Evolutionary conservation across 805 yeast genomes (phyloP).

Genomic region (Wickerhamomyces sydowiorum): DNA sequence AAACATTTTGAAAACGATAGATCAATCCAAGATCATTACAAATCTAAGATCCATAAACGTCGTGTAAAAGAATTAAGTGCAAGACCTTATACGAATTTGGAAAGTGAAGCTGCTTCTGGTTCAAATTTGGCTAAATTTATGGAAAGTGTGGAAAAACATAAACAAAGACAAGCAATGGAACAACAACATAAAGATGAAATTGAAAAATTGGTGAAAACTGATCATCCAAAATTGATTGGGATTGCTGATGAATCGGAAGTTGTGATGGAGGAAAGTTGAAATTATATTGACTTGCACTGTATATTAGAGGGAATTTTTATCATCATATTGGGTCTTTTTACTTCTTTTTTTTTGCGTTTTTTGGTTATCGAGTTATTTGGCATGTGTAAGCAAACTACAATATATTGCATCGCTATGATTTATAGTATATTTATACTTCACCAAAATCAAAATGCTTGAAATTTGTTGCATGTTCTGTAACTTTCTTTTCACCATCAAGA

Average conservation of each 20-base stretch:
- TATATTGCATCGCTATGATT: neutral
- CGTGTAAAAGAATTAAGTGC: conserved; percentile 69
- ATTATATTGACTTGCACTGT: neutral
- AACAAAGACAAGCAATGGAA: conserved; percentile 43
- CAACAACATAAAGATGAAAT: conserved; percentile 37
- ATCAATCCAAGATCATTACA: conserved; percentile 67
- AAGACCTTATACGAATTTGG: conserved; percentile 82
- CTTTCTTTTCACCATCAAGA: conserved; percentile 59
- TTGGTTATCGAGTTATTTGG: no score
- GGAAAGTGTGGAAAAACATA: conserved; percentile 56
- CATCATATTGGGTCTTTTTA: no score
- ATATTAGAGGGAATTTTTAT: neutral
- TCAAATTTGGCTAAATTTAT: conserved; percentile 62
- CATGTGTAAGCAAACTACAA: conserved; percentile 4
- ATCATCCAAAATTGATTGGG: conserved; percentile 25
- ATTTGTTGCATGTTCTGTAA: conserved; percentile 54
- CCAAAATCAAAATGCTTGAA: conserved; percentile 63
- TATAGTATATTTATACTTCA: conserved; percentile 32
- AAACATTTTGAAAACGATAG: conserved; percentile 78
- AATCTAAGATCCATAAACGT: conserved; percentile 80
- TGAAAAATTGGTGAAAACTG: conserved; percentile 21
- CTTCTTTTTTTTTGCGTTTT: no score
- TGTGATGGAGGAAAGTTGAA: neutral
- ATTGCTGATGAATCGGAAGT: conserved; percentile 3
- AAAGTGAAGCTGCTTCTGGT: conserved; percentile 90